Evolutionary conservation across 2,329 filamentous ascomycete genomes (phyloP).

Genomic region (Pestalotiopsis sp.): DNA sequence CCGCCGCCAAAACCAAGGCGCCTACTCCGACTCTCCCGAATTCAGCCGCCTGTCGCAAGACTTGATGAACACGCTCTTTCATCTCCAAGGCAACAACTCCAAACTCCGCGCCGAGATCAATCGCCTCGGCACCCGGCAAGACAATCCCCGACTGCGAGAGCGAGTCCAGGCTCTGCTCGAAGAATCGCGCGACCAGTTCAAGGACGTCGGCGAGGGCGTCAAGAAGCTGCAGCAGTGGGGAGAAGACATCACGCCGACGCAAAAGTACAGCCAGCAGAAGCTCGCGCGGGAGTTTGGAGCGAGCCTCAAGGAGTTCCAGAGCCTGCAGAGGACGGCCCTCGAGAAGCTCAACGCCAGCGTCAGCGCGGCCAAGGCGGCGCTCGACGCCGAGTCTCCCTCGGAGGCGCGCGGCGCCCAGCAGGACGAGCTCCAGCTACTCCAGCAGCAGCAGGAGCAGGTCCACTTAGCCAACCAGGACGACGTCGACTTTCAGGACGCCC

Average conservation of each 20-base stretch:
- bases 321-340: constrained; percentile 83
- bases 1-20: constrained; percentile 59
- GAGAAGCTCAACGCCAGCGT: constrained; percentile 92
- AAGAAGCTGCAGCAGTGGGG: constrained; percentile 85
- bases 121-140: constrained; percentile 84
- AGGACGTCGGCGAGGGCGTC: constrained; percentile 88
- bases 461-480: constrained; percentile 89
- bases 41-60: constrained; percentile 82
- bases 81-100: constrained; percentile 84
- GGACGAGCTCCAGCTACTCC: constrained; percentile 43
- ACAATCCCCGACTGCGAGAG: constrained; percentile 89
- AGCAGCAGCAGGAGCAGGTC: constrained; percentile 69
- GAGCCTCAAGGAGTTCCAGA: constrained; percentile 87
- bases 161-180: constrained; percentile 85
- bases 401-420: constrained; percentile 34
- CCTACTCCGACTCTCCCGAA: constrained; percentile 87
- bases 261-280: constrained; percentile 96
- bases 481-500: constrained; percentile 93
- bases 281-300: constrained; percentile 91
- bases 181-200: constrained; percentile 84
- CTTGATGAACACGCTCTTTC: constrained; percentile 87
- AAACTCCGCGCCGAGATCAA: constrained; percentile 82
- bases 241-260: constrained; percentile 62
- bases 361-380: constrained; percentile 77
- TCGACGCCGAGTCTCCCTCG: constrained; percentile 56